Conservation (phyloP, 768 basidiomycete genomes). For the Dioszegia aurantiaca region DNA sequence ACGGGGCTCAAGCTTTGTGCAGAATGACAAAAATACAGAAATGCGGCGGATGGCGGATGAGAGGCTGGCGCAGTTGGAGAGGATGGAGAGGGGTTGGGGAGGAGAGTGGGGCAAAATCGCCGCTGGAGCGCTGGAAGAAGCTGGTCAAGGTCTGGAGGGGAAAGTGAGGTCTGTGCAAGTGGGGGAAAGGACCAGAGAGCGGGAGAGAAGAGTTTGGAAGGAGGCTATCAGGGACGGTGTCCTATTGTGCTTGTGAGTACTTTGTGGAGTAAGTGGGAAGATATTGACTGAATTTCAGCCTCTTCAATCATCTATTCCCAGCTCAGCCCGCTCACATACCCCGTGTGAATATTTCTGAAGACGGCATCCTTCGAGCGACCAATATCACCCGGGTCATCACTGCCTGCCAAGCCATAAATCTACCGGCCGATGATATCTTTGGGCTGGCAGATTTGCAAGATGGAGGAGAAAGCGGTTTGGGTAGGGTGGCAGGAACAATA, state of each 20-base stretch:
- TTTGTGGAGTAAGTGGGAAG: slow-evolving; percentile 11
- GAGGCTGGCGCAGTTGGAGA: slow-evolving; percentile 60
- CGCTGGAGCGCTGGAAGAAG: slow-evolving; percentile 21
- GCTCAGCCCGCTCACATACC: slow-evolving; percentile 33
- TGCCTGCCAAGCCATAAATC: slow-evolving; percentile 64
- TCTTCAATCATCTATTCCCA: slow-evolving; percentile 36
- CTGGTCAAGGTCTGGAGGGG: slow-evolving; percentile 30
- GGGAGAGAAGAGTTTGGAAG: slow-evolving; percentile 68
- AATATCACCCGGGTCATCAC: slow-evolving; percentile 63
- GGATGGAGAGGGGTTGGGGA: slow-evolving; percentile 75
- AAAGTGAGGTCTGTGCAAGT: slow-evolving; percentile 35
- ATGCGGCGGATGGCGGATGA: slow-evolving; percentile 59
- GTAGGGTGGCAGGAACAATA: slow-evolving; percentile 70
- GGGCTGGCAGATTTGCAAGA: slow-evolving; percentile 66
- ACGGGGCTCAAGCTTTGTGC: slow-evolving; percentile 20
- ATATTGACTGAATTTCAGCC: slow-evolving; percentile 17
- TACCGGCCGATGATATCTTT: slow-evolving; percentile 63
- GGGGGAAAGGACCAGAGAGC: slow-evolving; percentile 63
- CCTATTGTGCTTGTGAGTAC: slow-evolving; percentile 81
- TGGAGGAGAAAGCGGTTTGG: slow-evolving; percentile 64
- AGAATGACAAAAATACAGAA: slow-evolving; percentile 26
- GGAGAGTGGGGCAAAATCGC: slow-evolving; percentile 57
- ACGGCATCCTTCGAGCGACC: slow-evolving; percentile 29
- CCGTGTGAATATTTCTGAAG: slow-evolving; percentile 51
- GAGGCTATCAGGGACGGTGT: slow-evolving; percentile 80